Conservation (phyloP, 2,329 filamentous ascomycete species). For the Fusarium sp. region DNA sequence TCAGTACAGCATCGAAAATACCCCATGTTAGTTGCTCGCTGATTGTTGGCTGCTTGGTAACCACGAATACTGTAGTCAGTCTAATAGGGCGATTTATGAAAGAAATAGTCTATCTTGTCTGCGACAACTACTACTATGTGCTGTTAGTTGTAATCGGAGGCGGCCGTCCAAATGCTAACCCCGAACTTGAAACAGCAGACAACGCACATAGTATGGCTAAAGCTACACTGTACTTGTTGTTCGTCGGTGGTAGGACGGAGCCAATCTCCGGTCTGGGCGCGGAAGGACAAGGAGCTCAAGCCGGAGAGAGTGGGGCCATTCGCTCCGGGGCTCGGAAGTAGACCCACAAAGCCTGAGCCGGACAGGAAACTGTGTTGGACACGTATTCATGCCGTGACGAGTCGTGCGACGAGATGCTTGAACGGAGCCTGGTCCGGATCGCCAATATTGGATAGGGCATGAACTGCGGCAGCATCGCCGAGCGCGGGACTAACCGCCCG, state of each 20-base stretch:
- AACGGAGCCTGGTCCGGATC: constrained; percentile 36
- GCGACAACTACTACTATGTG: neutral
- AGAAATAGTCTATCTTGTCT: neutral
- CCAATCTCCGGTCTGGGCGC: constrained; percentile 23
- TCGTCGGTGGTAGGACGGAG: constrained; percentile 22
- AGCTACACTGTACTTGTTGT: constrained; percentile 7
- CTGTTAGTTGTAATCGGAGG: neutral
- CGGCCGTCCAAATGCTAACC: neutral
- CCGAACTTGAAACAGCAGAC: neutral
- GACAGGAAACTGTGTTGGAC: constrained; percentile 23
- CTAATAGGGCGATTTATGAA: neutral
- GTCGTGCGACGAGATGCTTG: constrained; percentile 17
- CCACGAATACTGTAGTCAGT: neutral
- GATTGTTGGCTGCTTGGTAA: constrained; percentile 19
- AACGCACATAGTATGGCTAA: neutral
- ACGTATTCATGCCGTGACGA: constrained; percentile 37
- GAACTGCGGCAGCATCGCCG: constrained; percentile 26
- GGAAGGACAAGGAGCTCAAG: constrained; percentile 11
- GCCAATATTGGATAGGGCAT: constrained; percentile 12
- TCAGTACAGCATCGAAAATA: neutral
- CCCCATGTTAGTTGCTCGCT: neutral
- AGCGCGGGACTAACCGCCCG: constrained; percentile 14
- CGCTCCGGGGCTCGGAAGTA: constrained; percentile 30
- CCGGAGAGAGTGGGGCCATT: constrained; percentile 41
- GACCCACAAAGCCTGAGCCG: constrained; percentile 21